Conservation (phyloP, 768 basidiomycete genomes). For the Omphalotus guepiniiformis region DNA sequence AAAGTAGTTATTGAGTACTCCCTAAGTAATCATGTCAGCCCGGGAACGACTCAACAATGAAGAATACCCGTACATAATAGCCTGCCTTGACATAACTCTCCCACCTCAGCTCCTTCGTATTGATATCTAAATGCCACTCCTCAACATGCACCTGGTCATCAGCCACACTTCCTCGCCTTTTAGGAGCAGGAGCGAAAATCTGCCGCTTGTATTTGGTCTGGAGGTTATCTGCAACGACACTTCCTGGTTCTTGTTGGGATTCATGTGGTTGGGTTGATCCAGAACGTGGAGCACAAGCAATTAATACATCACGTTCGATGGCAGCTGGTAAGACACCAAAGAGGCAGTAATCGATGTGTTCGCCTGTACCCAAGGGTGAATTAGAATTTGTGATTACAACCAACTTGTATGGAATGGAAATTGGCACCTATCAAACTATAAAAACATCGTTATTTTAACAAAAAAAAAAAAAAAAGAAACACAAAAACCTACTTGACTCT, state of each 20-base stretch:
- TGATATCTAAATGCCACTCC: conserved; percentile 73
- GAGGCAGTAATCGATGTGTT: conserved; percentile 81
- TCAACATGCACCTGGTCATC: conserved; percentile 41
- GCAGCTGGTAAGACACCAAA: conserved; percentile 87
- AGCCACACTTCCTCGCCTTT: conserved; percentile 18
- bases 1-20: conserved; percentile 13
- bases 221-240: conserved; percentile 60
- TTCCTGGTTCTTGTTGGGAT: conserved; percentile 37
- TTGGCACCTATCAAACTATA: conserved; percentile 39
- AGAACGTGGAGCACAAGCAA: conserved; percentile 60
- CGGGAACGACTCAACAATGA: conserved; percentile 19
- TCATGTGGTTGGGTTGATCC: conserved; percentile 19
- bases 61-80: conserved; percentile 56
- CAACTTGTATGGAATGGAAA: conserved; percentile 1
- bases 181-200: conserved; percentile 51
- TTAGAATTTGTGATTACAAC: neutral
- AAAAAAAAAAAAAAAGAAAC: neutral
- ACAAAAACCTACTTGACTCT: conserved; percentile 61
- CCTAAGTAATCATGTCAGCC: conserved; percentile 65
- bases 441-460: neutral
- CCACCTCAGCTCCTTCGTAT: conserved; percentile 69
- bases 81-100: conserved; percentile 87
- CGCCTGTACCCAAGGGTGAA: conserved; percentile 42
- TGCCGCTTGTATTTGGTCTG: conserved; percentile 55
- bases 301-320: conserved; percentile 77